Conservation (phyloP, 1,284 basidiomycete genomes). For the Melampsora larici-populina region DNA sequence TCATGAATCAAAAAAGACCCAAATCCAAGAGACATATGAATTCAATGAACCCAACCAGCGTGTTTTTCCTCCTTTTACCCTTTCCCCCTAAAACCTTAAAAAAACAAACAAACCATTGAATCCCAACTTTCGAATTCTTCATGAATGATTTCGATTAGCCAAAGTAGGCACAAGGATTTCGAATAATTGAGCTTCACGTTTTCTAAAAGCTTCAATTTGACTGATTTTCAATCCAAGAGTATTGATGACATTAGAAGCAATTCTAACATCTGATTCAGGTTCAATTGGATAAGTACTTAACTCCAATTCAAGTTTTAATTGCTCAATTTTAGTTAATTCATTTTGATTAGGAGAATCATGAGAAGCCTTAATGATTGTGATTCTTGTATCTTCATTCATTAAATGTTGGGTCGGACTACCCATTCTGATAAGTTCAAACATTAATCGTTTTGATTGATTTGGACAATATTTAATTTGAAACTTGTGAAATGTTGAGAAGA, state of each 20-base stretch:
- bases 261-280: conserved; percentile 7
- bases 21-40: no score
- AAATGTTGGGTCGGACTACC: no score
- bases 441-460: no score
- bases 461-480: conserved; percentile 8
- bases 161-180: conserved; percentile 26
- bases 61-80: no score
- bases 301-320: conserved; percentile 20
- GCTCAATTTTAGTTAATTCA: conserved; percentile 35
- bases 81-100: no score
- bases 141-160: conserved; percentile 10
- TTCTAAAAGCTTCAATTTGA: conserved; percentile 26
- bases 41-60: no score
- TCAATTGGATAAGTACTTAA: conserved; percentile 17
- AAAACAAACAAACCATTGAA: no score
- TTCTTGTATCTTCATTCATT: conserved; percentile 6
- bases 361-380: conserved; percentile 10
- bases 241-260: conserved; percentile 29
- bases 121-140: no score
- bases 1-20: no score
- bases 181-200: conserved; percentile 26
- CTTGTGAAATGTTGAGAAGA: conserved; percentile 11
- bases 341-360: no score
- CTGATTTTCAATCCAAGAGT: conserved; percentile 20
- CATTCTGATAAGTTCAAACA: no score